Conservation (phyloP, 305 asterid species). For the Plantago coronopus region DNA sequence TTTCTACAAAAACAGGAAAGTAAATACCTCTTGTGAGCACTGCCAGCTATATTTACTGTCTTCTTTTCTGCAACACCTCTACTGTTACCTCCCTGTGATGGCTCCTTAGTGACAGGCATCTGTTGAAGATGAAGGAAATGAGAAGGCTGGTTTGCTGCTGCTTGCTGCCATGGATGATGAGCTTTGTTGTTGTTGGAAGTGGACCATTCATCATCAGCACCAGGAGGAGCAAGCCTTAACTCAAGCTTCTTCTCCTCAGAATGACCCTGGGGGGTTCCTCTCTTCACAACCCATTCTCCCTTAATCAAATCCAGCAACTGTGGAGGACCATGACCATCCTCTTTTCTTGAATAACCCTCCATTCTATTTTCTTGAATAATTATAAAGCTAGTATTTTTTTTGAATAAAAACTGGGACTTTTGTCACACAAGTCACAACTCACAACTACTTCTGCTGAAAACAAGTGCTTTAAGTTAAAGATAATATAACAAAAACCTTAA, state of each 20-base stretch:
- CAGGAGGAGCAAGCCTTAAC: slow-evolving; percentile 82
- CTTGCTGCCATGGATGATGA: slow-evolving; percentile 29
- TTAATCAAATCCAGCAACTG: slow-evolving; percentile 61
- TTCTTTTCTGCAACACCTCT: slow-evolving; percentile 30
- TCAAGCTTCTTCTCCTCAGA: slow-evolving; percentile 71
- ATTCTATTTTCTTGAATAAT: slow-evolving; percentile 23
- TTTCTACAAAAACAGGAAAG: slow-evolving; percentile 13
- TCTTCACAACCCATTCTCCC: slow-evolving; percentile 31
- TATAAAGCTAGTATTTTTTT: no score
- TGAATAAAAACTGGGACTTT: background rate
- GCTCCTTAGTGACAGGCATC: slow-evolving; percentile 41
- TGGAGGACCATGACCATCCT: slow-evolving; percentile 33
- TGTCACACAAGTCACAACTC: background rate
- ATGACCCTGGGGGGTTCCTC: slow-evolving; percentile 29
- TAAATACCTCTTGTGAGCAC: slow-evolving; percentile 78
- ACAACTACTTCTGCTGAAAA: no score
- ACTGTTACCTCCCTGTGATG: slow-evolving; percentile 48
- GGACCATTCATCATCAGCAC: slow-evolving; percentile 41
- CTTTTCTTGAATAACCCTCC: slow-evolving; percentile 55
- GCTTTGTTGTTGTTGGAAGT: slow-evolving; percentile 18
- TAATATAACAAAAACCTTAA: no score
- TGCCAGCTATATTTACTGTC: slow-evolving; percentile 45
- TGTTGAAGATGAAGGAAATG: slow-evolving; percentile 35
- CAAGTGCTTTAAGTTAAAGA: no score
- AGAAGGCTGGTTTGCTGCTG: background rate